A percentile compares a stretch with the other conserved stretches of the same genome.
These are phyloP conservation scores for Hypoxylon sp. DNA, from an alignment of 2,329 filamentous ascomycete genomes.

Conservation along the genomic window DNA sequence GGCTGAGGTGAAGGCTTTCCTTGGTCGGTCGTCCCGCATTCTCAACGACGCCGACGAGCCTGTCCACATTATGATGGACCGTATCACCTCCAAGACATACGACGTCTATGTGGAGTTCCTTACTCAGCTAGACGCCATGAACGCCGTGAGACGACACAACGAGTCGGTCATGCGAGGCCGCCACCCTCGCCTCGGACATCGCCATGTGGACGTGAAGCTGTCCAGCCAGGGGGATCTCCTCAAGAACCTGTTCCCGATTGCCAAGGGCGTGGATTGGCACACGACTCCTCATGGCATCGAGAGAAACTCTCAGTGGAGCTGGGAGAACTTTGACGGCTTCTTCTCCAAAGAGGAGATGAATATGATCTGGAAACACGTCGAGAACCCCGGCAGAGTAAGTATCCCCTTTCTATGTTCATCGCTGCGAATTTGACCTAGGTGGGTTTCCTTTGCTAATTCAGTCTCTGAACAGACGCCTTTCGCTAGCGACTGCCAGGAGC, in stretches of 20 bases:
- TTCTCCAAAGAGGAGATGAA: conserved; percentile 68
- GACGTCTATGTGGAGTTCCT: conserved; percentile 56
- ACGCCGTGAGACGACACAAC: conserved; percentile 57
- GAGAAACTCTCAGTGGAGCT: conserved; percentile 49
- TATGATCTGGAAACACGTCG: conserved; percentile 70
- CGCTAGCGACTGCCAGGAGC: conserved; percentile 67
- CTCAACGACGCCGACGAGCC: conserved; percentile 52
- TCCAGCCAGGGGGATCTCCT: conserved; percentile 65
- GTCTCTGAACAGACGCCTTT: conserved; percentile 60
- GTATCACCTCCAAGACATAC: conserved; percentile 55
- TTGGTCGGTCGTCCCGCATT: conserved; percentile 53
- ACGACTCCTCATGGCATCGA: conserved; percentile 50
- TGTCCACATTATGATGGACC: conserved; percentile 59
- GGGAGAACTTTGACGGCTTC: conserved; percentile 66
- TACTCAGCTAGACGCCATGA: conserved; percentile 59
- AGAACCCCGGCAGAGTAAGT: conserved; percentile 68
- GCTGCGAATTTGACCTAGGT: conserved; percentile 18
- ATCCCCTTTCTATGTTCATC: neutral
- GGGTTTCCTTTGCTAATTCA: conserved; percentile 13
- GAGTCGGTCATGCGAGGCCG: conserved; percentile 40
- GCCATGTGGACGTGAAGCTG: conserved; percentile 64
- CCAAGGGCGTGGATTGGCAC: conserved; percentile 63
- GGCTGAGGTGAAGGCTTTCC: conserved; percentile 53
- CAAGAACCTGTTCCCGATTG: conserved; percentile 67
- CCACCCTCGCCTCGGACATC: conserved; percentile 61